phyloP scores from a whole-genome alignment of 352 stramenopile species.

The Poterioochromonas sp. region DNA sequence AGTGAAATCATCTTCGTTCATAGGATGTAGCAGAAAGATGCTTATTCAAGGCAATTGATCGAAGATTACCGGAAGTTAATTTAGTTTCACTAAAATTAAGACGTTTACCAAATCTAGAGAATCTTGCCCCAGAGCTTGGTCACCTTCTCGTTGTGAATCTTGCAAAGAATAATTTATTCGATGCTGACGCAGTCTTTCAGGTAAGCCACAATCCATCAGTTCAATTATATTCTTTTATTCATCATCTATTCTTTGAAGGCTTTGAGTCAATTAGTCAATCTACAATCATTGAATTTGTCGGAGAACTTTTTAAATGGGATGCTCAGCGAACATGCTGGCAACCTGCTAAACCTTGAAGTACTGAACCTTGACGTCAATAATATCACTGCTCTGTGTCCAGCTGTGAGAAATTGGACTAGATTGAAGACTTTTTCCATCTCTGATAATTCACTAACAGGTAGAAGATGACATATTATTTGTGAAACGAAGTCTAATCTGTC shows the following conservation, averaged over 20 bases:
- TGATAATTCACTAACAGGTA: conserved; percentile 26
- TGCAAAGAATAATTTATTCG: conserved; percentile 42
- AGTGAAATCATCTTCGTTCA: conserved; percentile 7
- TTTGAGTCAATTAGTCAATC: not conserved
- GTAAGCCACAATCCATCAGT: conserved; percentile 23
- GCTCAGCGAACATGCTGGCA: conserved; percentile 35
- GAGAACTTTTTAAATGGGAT: conserved; percentile 45
- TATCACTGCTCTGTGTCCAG: conserved; percentile 6
- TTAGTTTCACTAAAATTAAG: conserved; percentile 32
- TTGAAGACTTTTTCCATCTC: conserved; percentile 16
- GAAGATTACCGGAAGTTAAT: conserved; percentile 33
- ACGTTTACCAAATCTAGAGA: conserved; percentile 38
- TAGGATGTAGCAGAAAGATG: conserved; percentile 19
- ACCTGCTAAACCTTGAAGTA: conserved; percentile 35
- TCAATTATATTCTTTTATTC: not conserved
- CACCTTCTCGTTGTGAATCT: conserved; percentile 39
- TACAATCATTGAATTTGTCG: conserved; percentile 41
- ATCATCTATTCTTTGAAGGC: not conserved
- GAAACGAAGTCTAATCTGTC: too few relatives aligned
- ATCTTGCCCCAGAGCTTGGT: conserved; percentile 33
- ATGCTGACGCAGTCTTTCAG: conserved; percentile 44
- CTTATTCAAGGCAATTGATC: conserved; percentile 34
- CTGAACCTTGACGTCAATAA: conserved; percentile 44
- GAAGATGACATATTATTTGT: too few relatives aligned
- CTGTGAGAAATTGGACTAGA: not conserved